Base-by-base conservation (phyloP, 225 moss, liverwort and hornwort species). In the Neckera pumila region DNA sequence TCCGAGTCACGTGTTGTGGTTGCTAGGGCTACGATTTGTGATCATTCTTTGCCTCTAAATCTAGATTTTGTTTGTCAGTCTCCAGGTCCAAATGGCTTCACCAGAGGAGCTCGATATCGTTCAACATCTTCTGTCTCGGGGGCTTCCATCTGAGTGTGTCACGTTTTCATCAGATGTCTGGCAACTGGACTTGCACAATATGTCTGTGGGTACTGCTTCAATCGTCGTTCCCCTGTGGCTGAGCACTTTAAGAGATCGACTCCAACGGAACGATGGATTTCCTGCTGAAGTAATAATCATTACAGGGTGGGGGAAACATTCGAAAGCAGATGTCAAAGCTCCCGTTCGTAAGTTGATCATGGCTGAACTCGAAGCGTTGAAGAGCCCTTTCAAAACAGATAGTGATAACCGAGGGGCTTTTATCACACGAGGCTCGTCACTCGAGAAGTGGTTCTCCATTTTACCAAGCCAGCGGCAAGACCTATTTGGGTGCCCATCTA, bases 221-320 rank as follows among this genome's bases (percentile, higher is more conserved):
- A 57, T 96, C 57, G 84, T 91, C 30, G 71, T 98, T 21, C 86
- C 96, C 60, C 81, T 94, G 78, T 98, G 97, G 98, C 91, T 98
- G 73, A 88, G 90, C 47, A 90, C 92, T 73, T 65, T 96, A 31
- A 88, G 89, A 81, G 90, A 89, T 54, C 93, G 87, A 43, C 43
- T 84, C 25, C 77, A 83, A 34, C 82, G 36, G 42, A 87, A 87
- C 63, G 73, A 90, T 51, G 82, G 84, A 27, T 42, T 91, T 82
- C 96, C 96, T 83, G 84, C 65, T 51, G 92, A 92, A 87, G 91
- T 96, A 76, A 90, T 81, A 84, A 91, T 98, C 34, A 75, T 98
- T 40, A 96, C 96, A 71, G 98, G 98, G 65, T 95, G 96, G 98
- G 98, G 98, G 14, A 98, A 96, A 64, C 98, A 98, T 87, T 96